Evolutionary conservation across 148 eudicot genomes (phyloP).

Genomic region (Amaranthus cruentus): DNA sequence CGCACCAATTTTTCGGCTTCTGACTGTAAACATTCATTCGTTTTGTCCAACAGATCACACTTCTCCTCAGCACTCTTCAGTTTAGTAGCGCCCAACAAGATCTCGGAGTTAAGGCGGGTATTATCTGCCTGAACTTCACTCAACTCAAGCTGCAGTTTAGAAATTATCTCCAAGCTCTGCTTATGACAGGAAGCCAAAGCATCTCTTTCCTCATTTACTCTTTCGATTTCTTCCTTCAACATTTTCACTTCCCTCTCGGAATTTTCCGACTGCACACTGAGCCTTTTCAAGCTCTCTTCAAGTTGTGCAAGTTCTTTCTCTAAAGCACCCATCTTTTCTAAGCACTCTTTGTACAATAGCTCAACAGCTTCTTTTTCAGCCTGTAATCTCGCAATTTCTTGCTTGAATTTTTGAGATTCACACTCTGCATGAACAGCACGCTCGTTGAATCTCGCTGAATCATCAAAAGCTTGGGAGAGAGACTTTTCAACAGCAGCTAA

Average conservation of each 20-base stretch:
- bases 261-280: slow-evolving; percentile 41
- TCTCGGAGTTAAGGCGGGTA: slow-evolving; percentile 44
- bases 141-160: slow-evolving; percentile 53
- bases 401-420: slow-evolving; percentile 41
- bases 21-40: slow-evolving; percentile 54
- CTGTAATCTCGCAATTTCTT: slow-evolving; percentile 48
- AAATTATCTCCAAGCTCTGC: slow-evolving; percentile 53
- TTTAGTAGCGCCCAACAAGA: slow-evolving; percentile 41
- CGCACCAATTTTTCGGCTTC: slow-evolving; percentile 59
- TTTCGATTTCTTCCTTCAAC: slow-evolving; percentile 51
- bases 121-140: slow-evolving; percentile 53
- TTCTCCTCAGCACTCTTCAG: slow-evolving; percentile 58
- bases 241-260: slow-evolving; percentile 56
- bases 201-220: slow-evolving; percentile 52
- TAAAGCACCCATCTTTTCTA: slow-evolving; percentile 48
- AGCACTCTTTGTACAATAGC: slow-evolving; percentile 42
- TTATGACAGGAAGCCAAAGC: slow-evolving; percentile 41
- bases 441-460: slow-evolving; percentile 36
- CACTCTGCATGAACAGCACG: slow-evolving; percentile 43
- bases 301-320: slow-evolving; percentile 47
- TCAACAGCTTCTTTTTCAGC: slow-evolving; percentile 48
- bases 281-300: slow-evolving; percentile 38
- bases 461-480: slow-evolving; percentile 39
- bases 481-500: slow-evolving; percentile 48
- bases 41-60: slow-evolving; percentile 40